A percentile compares a stretch with the other conserved stretches of the same genome.
Conservation (phyloP, 1,284 basidiomycete species). For the Boletus calvinii region DNA sequence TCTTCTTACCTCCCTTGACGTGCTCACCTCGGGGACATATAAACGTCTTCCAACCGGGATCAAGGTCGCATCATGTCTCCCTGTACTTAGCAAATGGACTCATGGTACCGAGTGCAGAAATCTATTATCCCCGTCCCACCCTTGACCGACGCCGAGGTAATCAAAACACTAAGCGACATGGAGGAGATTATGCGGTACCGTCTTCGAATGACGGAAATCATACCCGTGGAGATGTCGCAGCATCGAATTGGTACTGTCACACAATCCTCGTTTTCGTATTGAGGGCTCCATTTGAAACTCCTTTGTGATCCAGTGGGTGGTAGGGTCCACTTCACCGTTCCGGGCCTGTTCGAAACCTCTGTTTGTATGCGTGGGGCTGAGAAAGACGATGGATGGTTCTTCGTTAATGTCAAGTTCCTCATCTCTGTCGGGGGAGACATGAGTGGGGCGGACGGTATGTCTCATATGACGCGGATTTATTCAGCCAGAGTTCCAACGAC, state of each 20-base stretch:
- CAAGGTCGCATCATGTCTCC: conserved; percentile 49
- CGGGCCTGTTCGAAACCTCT: conserved; percentile 73
- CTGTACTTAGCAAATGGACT: conserved; percentile 20
- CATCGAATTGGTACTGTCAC: conserved; percentile 62
- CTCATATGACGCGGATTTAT: background rate
- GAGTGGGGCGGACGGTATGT: conserved; percentile 64
- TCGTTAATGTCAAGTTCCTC: conserved; percentile 74
- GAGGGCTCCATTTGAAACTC: conserved; percentile 18
- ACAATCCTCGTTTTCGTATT: conserved; percentile 8
- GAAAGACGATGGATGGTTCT: conserved; percentile 76
- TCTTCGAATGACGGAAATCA: conserved; percentile 68
- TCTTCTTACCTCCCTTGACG: conserved; percentile 83
- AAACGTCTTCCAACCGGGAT: conserved; percentile 74
- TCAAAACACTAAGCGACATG: conserved; percentile 65
- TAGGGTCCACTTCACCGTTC: conserved; percentile 72
- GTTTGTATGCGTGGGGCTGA: conserved; percentile 70
- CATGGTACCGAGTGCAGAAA: conserved; percentile 46
- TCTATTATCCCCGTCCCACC: conserved; percentile 64
- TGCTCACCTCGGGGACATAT: conserved; percentile 82
- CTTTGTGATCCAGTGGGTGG: conserved; percentile 56
- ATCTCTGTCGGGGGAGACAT: conserved; percentile 72
- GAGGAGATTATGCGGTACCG: conserved; percentile 77
- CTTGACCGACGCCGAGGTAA: conserved; percentile 64
- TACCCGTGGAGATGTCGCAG: conserved; percentile 73
- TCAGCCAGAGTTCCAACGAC: background rate